phyloP scores from a whole-genome alignment of 257 asterid genomes.

The Rauvolfia tetraphylla region DNA sequence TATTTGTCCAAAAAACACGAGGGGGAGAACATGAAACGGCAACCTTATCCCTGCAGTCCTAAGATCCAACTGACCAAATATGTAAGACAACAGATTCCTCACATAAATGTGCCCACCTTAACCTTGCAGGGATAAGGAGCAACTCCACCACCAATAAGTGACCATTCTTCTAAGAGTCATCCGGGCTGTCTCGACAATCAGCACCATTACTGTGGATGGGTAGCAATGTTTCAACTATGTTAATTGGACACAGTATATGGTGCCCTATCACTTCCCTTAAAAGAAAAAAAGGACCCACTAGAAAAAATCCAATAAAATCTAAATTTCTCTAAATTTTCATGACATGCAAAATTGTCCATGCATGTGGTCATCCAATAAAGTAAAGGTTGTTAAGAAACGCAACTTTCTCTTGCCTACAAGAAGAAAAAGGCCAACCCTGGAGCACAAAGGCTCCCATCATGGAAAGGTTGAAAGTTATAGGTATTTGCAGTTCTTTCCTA shows the following conservation, averaged over 20 bases:
- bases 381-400: neutral
- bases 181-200: slow-evolving; percentile 85
- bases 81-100: slow-evolving; percentile 64
- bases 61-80: slow-evolving; percentile 49
- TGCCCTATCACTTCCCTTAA: slow-evolving; percentile 22
- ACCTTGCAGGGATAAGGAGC: slow-evolving; percentile 99
- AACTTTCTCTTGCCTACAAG: neutral
- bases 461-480: too few relatives aligned
- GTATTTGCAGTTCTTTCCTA: too few relatives aligned
- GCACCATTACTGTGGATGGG: slow-evolving; percentile 94
- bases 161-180: slow-evolving; percentile 59
- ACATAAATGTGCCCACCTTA: slow-evolving; percentile 77
- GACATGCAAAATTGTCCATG: neutral
- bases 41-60: slow-evolving; percentile 96
- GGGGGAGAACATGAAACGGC: slow-evolving; percentile 30
- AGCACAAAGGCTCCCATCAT: neutral
- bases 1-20: slow-evolving; percentile 2
- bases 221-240: slow-evolving; percentile 45
- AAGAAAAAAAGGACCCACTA: neutral
- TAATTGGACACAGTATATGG: slow-evolving; percentile 40
- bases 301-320: neutral
- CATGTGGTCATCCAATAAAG: neutral
- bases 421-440: too few relatives aligned
- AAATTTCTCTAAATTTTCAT: neutral
- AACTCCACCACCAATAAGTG: slow-evolving; percentile 53